Conservation (phyloP, 1,284 basidiomycete genomes). For the Ustilago crameri region DNA sequence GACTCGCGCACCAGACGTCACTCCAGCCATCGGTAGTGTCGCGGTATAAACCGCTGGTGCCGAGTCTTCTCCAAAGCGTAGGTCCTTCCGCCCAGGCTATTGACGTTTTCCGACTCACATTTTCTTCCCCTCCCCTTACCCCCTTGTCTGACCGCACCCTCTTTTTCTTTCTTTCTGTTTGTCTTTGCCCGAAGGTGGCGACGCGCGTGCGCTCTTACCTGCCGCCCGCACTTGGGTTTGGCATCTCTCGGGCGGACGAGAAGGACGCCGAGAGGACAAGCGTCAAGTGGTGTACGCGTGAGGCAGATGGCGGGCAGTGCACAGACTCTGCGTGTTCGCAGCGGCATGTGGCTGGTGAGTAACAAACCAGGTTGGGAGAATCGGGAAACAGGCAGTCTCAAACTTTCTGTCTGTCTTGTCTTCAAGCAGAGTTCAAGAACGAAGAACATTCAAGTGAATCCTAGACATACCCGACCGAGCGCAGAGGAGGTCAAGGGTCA, state of each 20-base stretch:
- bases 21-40: slow-evolving; percentile 12
- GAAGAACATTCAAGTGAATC: no score
- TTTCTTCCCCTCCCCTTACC: not conserved
- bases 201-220: slow-evolving; percentile 30
- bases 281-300: slow-evolving; percentile 34
- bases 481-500: no score
- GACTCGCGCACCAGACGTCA: slow-evolving; percentile 9
- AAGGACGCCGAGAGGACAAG: slow-evolving; percentile 11
- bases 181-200: slow-evolving; percentile 11
- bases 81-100: slow-evolving; percentile 3
- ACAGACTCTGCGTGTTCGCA: slow-evolving; percentile 15
- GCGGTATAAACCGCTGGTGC: slow-evolving; percentile 34
- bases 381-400: not conserved
- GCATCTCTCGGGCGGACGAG: not conserved
- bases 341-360: slow-evolving; percentile 28
- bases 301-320: slow-evolving; percentile 28
- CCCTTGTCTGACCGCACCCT: slow-evolving; percentile 4
- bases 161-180: not conserved
- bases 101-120: slow-evolving; percentile 8
- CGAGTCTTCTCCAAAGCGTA: slow-evolving; percentile 41
- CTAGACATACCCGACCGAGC: no score
- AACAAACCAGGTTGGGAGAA: not conserved
- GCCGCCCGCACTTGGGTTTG: slow-evolving; percentile 21
- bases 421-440: no score
- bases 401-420: not conserved